A percentile compares a stretch with the other conserved stretches of the same genome.
These are phyloP conservation scores for Hippophae tibetana DNA, from an alignment of 306 rosid species.

Conservation along the genomic window DNA sequence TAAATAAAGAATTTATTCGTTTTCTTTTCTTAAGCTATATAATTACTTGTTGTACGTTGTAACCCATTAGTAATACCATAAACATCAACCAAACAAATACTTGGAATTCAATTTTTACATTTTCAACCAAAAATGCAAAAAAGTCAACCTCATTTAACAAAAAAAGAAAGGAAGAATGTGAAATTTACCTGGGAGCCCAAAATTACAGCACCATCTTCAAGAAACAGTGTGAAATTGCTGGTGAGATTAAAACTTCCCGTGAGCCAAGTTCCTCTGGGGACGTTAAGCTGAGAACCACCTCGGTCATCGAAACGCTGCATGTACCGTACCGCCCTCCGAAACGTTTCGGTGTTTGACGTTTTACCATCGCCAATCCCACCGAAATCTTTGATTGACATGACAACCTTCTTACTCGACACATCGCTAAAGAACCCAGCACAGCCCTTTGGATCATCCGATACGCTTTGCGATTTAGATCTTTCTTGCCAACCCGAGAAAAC, in stretches of 20 bases:
- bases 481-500: not conserved
- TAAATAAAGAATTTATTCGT: too few relatives aligned
- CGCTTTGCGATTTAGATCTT: not conserved
- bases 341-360: conserved; percentile 66
- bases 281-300: conserved; percentile 76
- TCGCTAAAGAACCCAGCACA: conserved; percentile 39
- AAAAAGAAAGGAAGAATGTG: not conserved
- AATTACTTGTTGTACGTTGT: too few relatives aligned
- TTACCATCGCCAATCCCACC: conserved; percentile 76
- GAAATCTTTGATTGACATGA: conserved; percentile 60
- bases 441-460: conserved; percentile 8
- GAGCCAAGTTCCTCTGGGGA: conserved; percentile 66
- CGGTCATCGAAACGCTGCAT: conserved; percentile 40
- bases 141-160: not conserved
- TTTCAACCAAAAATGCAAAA: not conserved
- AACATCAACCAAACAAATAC: too few relatives aligned
- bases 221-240: conserved; percentile 82
- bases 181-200: conserved; percentile 68
- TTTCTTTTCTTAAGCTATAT: too few relatives aligned
- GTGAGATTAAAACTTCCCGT: conserved; percentile 90
- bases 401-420: conserved; percentile 22
- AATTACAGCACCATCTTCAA: conserved; percentile 53
- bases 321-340: conserved; percentile 48
- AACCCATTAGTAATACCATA: too few relatives aligned
- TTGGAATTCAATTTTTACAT: too few relatives aligned